Base-by-base conservation (phyloP, 345 rosid species). In the Corchorus capsularis region DNA sequence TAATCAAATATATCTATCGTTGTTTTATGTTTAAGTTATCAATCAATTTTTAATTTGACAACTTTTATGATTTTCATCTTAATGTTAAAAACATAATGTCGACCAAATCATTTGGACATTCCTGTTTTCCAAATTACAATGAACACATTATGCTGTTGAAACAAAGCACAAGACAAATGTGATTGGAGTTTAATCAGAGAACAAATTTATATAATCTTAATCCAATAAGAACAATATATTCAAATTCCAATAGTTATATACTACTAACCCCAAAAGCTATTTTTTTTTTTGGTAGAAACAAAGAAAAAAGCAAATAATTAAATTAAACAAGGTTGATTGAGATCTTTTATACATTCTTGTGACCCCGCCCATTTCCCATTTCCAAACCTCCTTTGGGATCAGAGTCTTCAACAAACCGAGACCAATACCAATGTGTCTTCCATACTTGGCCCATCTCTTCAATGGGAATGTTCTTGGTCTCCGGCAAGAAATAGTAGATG, bases 381-480 rank as follows among this genome's bases (percentile, higher is more conserved):
- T 91, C 89, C 45, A 85, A 19, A 8, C 68, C 69, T 6, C 82
- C 87, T 66, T 64, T 41, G 0, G 81, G 77, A 15, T 78, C 86
- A 19, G 72, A 78, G 12, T 76, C 87, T 0, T 82, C 56, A 5
- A 88, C 90, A 43, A 52, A 91, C 47, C 86, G 85, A 9, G 92
- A 82, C 96, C 93, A 91, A 79, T 72, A 89, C 92, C 93, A 88
- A 35, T 91, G 93, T 2, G 77, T 41, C 82, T 73, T 86, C 96
- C 96, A 91, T 1, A 91, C 92, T 27, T 4, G 79, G 5, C 77
- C 76, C 93, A 89, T 89, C 78, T 91, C 93, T 80, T 91, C 96
- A 39, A 91, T 91, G 1, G 96, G 93, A 32, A 91, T 85, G 0
- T 89, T 88, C 78, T 87, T 89, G 0, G 93, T 91, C 83, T 91